Conservation (phyloP, 2,329 filamentous ascomycete species). For the Penicillium brasilianum region DNA sequence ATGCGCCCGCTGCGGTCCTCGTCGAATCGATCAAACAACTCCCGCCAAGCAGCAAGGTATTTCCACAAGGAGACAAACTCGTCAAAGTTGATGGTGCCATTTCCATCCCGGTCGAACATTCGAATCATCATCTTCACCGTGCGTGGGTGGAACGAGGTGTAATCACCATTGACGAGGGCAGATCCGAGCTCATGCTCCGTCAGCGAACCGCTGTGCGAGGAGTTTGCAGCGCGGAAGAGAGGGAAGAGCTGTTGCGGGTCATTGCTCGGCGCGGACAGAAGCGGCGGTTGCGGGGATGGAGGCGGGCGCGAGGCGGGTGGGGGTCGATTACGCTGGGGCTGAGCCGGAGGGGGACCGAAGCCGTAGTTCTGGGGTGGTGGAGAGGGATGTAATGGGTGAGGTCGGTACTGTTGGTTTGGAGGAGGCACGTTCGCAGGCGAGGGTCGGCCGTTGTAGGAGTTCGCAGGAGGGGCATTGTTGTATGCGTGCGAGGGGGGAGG, state of each 20-base stretch:
- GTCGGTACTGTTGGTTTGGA: conserved; percentile 24
- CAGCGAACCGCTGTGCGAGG: conserved; percentile 74
- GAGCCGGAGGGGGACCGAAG: conserved; percentile 55
- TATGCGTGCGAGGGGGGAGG: conserved; percentile 29
- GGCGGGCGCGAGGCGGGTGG: conserved; percentile 67
- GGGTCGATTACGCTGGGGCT: conserved; percentile 60
- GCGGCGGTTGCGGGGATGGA: conserved; percentile 64
- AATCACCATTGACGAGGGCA: conserved; percentile 95
- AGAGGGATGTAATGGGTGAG: conserved; percentile 48
- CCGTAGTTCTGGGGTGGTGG: conserved; percentile 55
- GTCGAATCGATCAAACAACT: conserved; percentile 94
- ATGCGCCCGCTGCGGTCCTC: conserved; percentile 86
- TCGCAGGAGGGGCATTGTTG: conserved; percentile 22
- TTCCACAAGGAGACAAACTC: conserved; percentile 98
- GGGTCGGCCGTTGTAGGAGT: conserved; percentile 30
- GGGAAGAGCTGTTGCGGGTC: conserved; percentile 70
- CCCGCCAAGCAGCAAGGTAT: conserved; percentile 91
- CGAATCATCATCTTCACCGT: conserved; percentile 99
- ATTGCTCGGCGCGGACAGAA: conserved; percentile 55
- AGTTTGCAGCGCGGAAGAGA: conserved; percentile 90
- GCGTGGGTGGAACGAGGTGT: conserved; percentile 88
- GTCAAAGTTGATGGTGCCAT: conserved; percentile 87
- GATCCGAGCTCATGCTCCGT: conserved; percentile 85
- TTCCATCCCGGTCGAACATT: conserved; percentile 96
- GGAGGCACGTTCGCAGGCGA: conserved; percentile 24